These are phyloP conservation scores for Xylariaceae sp. DNA, from an alignment of 2,329 filamentous ascomycete genomes.

Conservation along the genomic window DNA sequence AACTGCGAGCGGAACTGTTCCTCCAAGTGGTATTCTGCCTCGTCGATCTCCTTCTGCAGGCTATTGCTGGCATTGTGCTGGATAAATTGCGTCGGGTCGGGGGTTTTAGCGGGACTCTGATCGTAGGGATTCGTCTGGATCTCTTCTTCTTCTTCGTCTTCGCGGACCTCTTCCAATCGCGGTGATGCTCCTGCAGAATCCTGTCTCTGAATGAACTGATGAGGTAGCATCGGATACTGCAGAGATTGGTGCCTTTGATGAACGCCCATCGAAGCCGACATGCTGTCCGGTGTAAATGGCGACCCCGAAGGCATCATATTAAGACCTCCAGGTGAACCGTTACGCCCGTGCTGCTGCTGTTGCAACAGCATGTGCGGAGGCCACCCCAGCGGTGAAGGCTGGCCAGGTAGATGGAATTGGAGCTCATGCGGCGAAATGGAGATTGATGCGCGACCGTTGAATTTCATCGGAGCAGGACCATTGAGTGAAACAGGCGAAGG, in stretches of 20 bases:
- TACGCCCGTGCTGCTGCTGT: conserved; percentile 47
- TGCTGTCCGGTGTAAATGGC: conserved; percentile 52
- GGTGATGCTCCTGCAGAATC: conserved; percentile 52
- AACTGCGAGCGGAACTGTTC: conserved; percentile 73
- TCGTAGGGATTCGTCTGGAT: conserved; percentile 34
- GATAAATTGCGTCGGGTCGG: conserved; percentile 43
- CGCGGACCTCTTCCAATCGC: conserved; percentile 65
- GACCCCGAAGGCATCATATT: conserved; percentile 59
- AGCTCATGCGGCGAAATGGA: conserved; percentile 59
- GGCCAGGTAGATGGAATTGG: conserved; percentile 61
- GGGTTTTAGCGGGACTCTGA: conserved; percentile 50
- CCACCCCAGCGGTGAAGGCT: conserved; percentile 56
- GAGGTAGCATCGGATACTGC: conserved; percentile 52
- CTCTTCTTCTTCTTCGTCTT: conserved; percentile 69
- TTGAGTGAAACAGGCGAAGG: conserved; percentile 69
- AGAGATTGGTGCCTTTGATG: conserved; percentile 56
- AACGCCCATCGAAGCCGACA: conserved; percentile 38
- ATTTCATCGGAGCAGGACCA: conserved; percentile 49
- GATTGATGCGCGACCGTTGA: conserved; percentile 67
- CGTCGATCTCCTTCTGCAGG: conserved; percentile 77
- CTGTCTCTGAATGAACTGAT: conserved; percentile 51
- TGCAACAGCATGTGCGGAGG: conserved; percentile 50
- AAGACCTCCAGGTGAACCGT: conserved; percentile 59
- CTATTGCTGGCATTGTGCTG: conserved; percentile 69
- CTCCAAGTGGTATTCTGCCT: conserved; percentile 79